Evolutionary conservation across 2,329 filamentous ascomycete genomes (phyloP), one percentile per base, ranked within the genome.

Genomic region (Penicillium sp.): DNA sequence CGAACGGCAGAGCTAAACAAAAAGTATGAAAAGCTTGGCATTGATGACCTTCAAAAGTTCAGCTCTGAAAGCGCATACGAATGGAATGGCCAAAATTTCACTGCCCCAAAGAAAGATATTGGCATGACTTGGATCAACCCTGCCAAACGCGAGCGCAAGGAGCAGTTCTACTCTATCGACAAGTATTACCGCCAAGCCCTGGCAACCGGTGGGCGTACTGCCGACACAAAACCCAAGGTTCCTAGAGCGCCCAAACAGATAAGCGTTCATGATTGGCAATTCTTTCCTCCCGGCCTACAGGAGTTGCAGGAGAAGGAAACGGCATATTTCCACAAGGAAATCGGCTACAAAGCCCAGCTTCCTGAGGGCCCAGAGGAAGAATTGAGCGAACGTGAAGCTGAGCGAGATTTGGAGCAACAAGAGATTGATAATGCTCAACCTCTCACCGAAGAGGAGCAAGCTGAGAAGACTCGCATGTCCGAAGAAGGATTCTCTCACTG

Each of bases 21-120:
- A 62, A 93, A 92, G 74, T 99, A 97, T 67, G 94, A 97, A 73
- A 96, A 96, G 71, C 86, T 99, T 36, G 94, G 95, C 60, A 89
- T 99, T 26, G 94, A 99, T 71, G 94, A 99, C 64, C 77, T 99
- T 39, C 94, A 99, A 71, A 97, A 97, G 70, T 99, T 99, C 75
- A 94, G 89, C 1, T 97, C 93, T 0, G 94, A 99, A 67, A 96
- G 91, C 51, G 92, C 95, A 0, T 99, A 99, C 67, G 94, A 97
- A 71, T 99, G 95, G 95, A 99, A 99, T 61, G 94, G 94, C 43
- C 88, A 97, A 76, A 93, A 93, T 67, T 99, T 99, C 72, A 90
- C 92, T 49, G 90, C 89, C 54, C 85, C 88, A 70, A 95, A 95
- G 78, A 96, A 95, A 74, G 91, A 96, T 46, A 91, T 97, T 59